Percentiles rank a stretch among this genome's conserved stretches.
These are phyloP conservation scores for Akanthomyces uredinophilus DNA, from an alignment of 2,329 filamentous ascomycete genomes.

Conservation along the genomic window DNA sequence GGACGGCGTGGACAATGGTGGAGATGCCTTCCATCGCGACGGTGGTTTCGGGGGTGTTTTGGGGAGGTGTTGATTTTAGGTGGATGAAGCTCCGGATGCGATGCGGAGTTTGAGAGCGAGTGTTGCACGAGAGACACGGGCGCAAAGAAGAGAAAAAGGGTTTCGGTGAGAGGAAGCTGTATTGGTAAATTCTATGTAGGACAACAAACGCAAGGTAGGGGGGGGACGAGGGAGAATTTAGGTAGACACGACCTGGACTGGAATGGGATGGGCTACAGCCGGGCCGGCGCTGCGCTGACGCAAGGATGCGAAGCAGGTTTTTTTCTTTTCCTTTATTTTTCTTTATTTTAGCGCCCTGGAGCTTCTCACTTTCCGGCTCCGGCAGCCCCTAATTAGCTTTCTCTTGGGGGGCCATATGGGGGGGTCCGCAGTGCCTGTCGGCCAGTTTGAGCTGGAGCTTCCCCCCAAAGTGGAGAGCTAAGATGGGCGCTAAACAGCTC, in stretches of 20 bases:
- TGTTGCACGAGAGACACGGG: not conserved
- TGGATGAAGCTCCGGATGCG: not conserved
- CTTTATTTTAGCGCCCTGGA: not conserved
- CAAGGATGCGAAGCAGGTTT: constrained; percentile 13
- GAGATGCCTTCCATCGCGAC: constrained; percentile 49
- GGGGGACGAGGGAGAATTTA: not conserved
- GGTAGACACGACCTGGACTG: not conserved
- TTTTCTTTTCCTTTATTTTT: not conserved
- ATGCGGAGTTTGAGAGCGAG: not conserved
- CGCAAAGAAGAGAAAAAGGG: not conserved
- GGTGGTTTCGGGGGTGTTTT: not conserved
- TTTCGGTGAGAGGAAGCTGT: not conserved
- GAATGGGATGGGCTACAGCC: not conserved
- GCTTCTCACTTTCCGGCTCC: not conserved
- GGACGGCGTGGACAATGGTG: constrained; percentile 56
- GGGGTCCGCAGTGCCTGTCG: no score
- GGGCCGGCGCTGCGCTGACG: constrained; percentile 2
- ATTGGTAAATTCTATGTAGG: not conserved
- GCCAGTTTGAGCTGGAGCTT: not conserved
- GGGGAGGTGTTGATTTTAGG: not conserved
- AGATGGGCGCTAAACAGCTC: not conserved
- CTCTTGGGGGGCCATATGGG: no score
- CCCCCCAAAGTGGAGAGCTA: constrained; percentile 3
- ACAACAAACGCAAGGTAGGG: not conserved
- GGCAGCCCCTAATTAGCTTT: not conserved